Evolutionary conservation across 768 basidiomycete species (phyloP), one percentile per base, ranked within the genome.

Genomic region (Lentinula raphanica): DNA sequence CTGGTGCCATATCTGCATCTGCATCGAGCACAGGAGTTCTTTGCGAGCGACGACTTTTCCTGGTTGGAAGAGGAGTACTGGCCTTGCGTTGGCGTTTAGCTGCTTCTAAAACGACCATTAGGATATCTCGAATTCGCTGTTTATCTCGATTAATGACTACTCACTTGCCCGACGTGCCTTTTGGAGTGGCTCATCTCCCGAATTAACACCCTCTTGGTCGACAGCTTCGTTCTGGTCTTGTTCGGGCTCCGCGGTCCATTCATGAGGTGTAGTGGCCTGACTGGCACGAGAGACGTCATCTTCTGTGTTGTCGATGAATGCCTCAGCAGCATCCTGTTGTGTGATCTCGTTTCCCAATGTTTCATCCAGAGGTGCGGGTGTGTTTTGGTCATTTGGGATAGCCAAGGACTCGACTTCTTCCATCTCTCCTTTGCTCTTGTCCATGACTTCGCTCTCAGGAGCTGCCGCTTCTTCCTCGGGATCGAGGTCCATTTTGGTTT

Each of bases 151-250:
- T n/a, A n/a, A n/a, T n/a, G n/a, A n/a, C n/a, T 53, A 53, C 40
- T 56, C 21, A 56, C 54, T 56, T 12, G 35, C 51, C 12, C 23
- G 51, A 23, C 54, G 54, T 12, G 69, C 69, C 27, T 62, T 64
- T 55, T 71, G 72, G 9, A 66, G 63, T 25, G 70, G 70, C 44
- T 75, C 75, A 54, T 73, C 71, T 23, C 67, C 70, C 23, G 72
- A 71, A 15, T 66, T 63, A 15, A 60, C 60, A 23, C 58, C 67
- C 21, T 68, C 67, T 3, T 67, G 60, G 36, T 59, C 59, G 8
- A 27, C 51, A 27, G 57, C 59, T 29, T 66, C 68, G 38, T 61
- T 56, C 6, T 45, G 58, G 23, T 67, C 56, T 39, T 56, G 61
- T 49, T 64, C 63, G 15, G 60, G 31, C 42, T 62, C 65, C 38